Percentiles rank a stretch among this genome's conserved stretches.
Evolutionary conservation across 2,329 filamentous ascomycete genomes (phyloP).

Genomic region (Chaetothyriales sp.): DNA sequence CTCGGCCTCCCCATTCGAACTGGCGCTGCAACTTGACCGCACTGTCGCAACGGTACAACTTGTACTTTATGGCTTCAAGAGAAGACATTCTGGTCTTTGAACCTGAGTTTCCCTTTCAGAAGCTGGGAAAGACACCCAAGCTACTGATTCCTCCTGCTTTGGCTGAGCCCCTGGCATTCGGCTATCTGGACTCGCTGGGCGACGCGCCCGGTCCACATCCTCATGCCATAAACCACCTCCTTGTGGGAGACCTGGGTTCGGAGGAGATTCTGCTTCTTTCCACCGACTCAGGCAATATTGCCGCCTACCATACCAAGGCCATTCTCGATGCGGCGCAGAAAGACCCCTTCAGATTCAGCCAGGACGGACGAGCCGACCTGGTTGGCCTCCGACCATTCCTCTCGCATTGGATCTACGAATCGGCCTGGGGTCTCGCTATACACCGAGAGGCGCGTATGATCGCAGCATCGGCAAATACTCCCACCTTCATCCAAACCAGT

Average conservation of each 20-base stretch:
- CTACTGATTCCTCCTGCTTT: conserved; percentile 30
- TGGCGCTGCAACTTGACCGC: conserved; percentile 35
- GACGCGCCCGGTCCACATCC: conserved; percentile 18
- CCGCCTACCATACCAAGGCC: conserved; percentile 50
- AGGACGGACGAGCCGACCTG: conserved; percentile 20
- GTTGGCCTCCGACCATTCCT: conserved; percentile 44
- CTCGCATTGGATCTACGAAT: conserved; percentile 56
- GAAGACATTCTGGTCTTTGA: conserved; percentile 31
- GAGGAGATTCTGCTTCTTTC: conserved; percentile 53
- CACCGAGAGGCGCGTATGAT: conserved; percentile 71
- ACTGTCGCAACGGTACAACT: conserved; percentile 32
- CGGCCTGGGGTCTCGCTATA: conserved; percentile 79
- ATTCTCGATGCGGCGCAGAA: conserved; percentile 33
- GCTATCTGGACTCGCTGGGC: conserved; percentile 35
- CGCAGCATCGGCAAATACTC: conserved; percentile 65
- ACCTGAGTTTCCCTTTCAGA: conserved; percentile 27
- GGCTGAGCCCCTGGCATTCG: conserved; percentile 29
- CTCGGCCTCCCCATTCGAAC: conserved; percentile 18
- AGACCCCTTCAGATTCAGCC: conserved; percentile 9
- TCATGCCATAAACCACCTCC: conserved; percentile 54
- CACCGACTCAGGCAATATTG: conserved; percentile 62
- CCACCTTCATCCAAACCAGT: conserved; percentile 7
- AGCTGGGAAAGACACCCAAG: conserved; percentile 23
- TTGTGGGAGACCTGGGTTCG: conserved; percentile 52
- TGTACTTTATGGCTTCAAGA: conserved; percentile 30